These are phyloP conservation scores for Eimeria necatrix DNA, from an alignment of 169 alveolate genomes.

Conservation along the genomic window DNA sequence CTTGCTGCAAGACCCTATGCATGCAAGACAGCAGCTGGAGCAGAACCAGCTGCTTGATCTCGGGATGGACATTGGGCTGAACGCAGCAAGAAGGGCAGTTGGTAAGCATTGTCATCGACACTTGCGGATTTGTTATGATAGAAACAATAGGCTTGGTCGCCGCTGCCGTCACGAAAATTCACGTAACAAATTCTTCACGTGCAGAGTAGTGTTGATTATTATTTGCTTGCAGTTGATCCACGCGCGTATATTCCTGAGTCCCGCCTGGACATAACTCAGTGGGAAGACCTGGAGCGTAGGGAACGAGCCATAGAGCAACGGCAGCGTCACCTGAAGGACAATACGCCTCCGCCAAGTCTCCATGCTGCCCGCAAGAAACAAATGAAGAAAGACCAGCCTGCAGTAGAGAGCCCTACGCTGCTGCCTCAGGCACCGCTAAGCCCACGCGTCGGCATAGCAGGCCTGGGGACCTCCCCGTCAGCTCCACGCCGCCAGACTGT, in stretches of 20 bases:
- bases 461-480: not conserved
- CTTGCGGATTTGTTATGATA: not conserved
- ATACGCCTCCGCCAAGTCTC: constrained; percentile 15
- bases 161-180: too few relatives aligned
- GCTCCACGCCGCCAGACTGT: constrained; percentile 20
- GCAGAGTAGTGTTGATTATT: not conserved
- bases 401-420: not conserved
- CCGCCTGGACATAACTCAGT: not conserved
- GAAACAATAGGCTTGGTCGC: too few relatives aligned
- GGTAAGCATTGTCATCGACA: constrained; percentile 7
- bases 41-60: constrained; percentile 63
- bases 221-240: constrained; percentile 49
- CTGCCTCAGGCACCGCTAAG: not conserved
- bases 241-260: constrained; percentile 48
- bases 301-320: constrained; percentile 39
- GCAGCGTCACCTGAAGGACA: constrained; percentile 46
- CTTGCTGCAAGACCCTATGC: constrained; percentile 56
- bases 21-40: constrained; percentile 56
- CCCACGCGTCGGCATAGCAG: constrained; percentile 51
- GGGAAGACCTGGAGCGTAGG: constrained; percentile 55
- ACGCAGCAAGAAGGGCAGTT: constrained; percentile 46
- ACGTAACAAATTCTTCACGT: not conserved
- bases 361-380: not conserved
- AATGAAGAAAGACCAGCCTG: not conserved
- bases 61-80: constrained; percentile 62